Conservation (phyloP, 75 land plant genomes). For the Isoetes taiwanensis region DNA sequence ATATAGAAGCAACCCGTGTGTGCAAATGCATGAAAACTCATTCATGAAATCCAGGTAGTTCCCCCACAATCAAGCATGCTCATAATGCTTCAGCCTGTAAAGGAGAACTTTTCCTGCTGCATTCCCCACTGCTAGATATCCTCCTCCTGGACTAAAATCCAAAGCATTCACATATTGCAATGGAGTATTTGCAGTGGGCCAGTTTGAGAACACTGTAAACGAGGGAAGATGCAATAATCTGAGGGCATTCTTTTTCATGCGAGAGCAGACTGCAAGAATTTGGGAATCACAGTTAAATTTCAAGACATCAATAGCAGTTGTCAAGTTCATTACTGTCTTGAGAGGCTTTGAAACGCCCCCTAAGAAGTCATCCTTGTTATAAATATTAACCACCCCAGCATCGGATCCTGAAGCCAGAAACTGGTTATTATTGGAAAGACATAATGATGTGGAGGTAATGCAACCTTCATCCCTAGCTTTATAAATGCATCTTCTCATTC, state of each 20-base stretch:
- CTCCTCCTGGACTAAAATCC: conserved; percentile 89
- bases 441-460: conserved; percentile 48
- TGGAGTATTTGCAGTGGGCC: conserved; percentile 45
- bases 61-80: too few relatives aligned
- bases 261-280: conserved; percentile 65
- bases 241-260: conserved; percentile 55
- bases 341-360: conserved; percentile 60
- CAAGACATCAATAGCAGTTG: conserved; percentile 43
- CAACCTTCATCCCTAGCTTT: conserved; percentile 83
- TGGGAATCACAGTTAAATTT: conserved; percentile 76
- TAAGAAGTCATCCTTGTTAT: conserved; percentile 53
- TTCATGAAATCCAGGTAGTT: too few relatives aligned
- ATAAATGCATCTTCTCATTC: conserved; percentile 65
- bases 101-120: conserved; percentile 69
- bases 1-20: too few relatives aligned
- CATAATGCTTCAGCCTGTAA: conserved; percentile 81
- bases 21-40: too few relatives aligned
- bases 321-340: conserved; percentile 61
- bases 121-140: conserved; percentile 77
- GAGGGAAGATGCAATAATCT: conserved; percentile 83
- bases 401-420: conserved; percentile 79
- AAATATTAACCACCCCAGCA: conserved; percentile 82
- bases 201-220: conserved; percentile 66
- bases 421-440: conserved; percentile 44
- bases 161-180: conserved; percentile 55